These are phyloP conservation scores for Perkinsus marinus DNA, from an alignment of 169 alveolate genomes.

Conservation along the genomic window DNA sequence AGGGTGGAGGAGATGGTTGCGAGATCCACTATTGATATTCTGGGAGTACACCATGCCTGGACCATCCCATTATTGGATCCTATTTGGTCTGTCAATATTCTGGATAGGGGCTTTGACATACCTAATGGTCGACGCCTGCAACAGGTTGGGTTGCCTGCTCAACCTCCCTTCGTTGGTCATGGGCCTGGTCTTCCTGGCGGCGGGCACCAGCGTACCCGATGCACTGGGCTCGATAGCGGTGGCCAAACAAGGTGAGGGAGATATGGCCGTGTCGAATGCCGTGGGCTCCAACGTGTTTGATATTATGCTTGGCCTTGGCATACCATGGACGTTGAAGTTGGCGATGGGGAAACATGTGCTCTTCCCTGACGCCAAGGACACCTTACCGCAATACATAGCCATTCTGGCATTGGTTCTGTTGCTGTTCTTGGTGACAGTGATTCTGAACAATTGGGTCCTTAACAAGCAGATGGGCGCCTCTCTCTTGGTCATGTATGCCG, in stretches of 20 bases:
- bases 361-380: not conserved
- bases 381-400: not conserved
- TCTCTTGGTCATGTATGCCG: not conserved
- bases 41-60: not conserved
- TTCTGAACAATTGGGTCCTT: not conserved
- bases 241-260: constrained; percentile 14
- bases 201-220: constrained; percentile 23
- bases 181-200: constrained; percentile 21
- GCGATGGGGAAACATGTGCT: not conserved
- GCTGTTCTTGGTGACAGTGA: not conserved
- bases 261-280: constrained; percentile 12
- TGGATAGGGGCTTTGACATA: not conserved
- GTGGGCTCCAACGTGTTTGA: constrained; percentile 12
- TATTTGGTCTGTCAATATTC: not conserved
- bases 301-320: constrained; percentile 9
- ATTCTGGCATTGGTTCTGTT: not conserved
- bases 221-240: constrained; percentile 8
- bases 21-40: not conserved
- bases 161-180: not conserved
- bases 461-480: not conserved
- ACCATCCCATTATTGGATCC: not conserved
- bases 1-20: not conserved
- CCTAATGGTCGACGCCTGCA: not conserved
- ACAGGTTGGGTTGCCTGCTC: not conserved
- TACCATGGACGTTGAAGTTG: constrained; percentile 17